Conservation (phyloP, 2,329 filamentous ascomycete species). For the Penicillium sp. region DNA sequence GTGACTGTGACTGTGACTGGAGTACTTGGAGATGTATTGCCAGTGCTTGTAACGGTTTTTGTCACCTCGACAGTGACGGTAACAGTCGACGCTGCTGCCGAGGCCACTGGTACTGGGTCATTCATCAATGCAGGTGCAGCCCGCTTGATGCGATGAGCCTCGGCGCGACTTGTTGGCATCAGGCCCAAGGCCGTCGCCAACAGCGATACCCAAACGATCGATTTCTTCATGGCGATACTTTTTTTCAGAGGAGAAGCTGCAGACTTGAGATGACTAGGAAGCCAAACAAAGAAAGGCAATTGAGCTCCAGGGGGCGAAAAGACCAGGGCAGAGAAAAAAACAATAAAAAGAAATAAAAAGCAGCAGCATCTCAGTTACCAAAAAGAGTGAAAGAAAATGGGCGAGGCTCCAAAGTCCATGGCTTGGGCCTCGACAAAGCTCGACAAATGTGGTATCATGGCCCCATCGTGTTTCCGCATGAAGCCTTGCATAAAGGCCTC, state of each 20-base stretch:
- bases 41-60: neutral
- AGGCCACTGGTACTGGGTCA: neutral
- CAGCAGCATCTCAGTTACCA: too few relatives aligned
- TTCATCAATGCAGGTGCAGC: neutral
- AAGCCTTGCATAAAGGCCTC: too few relatives aligned
- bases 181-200: constrained; percentile 6
- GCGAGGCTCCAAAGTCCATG: neutral
- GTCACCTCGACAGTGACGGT: constrained; percentile 9
- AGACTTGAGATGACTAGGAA: neutral
- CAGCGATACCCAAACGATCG: constrained; percentile 11
- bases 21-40: neutral
- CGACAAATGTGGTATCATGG: neutral
- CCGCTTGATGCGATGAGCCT: neutral
- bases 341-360: constrained; percentile 1
- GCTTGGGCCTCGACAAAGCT: neutral
- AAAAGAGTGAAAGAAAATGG: constrained; percentile 1
- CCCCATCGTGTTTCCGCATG: neutral
- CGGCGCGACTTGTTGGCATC: neutral
- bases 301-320: neutral
- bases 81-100: neutral
- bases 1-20: neutral
- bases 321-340: neutral
- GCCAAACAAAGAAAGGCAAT: neutral
- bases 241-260: neutral
- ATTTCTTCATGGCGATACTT: constrained; percentile 12